Percentiles rank a stretch among this genome's conserved stretches.
These are phyloP conservation scores for Trichophyton mentagrophytes DNA, from an alignment of 2,329 filamentous ascomycete species.

Conservation along the genomic window DNA sequence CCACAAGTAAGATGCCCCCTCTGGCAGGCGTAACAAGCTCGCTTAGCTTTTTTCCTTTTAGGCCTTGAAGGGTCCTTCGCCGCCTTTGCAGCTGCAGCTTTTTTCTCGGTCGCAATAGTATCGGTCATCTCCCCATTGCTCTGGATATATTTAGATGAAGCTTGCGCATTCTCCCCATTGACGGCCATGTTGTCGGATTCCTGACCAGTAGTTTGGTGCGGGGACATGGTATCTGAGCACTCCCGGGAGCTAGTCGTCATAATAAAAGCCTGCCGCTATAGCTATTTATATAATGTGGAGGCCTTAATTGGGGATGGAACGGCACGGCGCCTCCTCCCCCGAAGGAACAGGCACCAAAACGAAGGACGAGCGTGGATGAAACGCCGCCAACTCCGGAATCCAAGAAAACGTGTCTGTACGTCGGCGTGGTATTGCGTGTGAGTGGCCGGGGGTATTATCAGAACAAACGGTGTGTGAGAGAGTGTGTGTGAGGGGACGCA, in stretches of 20 bases:
- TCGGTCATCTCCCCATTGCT: neutral
- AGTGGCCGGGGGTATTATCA: neutral
- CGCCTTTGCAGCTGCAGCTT: conserved; percentile 26
- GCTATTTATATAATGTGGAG: conserved; percentile 3
- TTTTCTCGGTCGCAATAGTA: conserved; percentile 52
- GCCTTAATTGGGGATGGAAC: neutral
- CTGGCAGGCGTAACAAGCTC: conserved; percentile 94
- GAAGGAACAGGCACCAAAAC: neutral
- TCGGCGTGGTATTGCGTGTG: neutral
- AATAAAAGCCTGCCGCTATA: conserved; percentile 18
- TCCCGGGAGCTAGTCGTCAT: conserved; percentile 25
- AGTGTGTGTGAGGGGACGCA: neutral
- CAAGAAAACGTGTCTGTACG: conserved; percentile 5
- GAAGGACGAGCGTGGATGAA: conserved; percentile 1
- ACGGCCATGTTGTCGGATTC: conserved; percentile 18
- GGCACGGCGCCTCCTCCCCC: conserved; percentile 1
- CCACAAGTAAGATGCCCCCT: conserved; percentile 94
- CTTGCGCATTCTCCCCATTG: neutral
- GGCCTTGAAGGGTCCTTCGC: conserved; percentile 85
- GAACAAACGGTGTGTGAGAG: neutral
- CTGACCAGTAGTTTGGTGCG: conserved; percentile 23
- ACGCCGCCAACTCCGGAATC: neutral
- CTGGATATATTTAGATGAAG: neutral
- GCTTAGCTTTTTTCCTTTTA: conserved; percentile 84
- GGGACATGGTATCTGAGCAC: conserved; percentile 25